These are phyloP conservation scores for Clitoria ternatea DNA, from an alignment of 306 rosid species.

Conservation along the genomic window DNA sequence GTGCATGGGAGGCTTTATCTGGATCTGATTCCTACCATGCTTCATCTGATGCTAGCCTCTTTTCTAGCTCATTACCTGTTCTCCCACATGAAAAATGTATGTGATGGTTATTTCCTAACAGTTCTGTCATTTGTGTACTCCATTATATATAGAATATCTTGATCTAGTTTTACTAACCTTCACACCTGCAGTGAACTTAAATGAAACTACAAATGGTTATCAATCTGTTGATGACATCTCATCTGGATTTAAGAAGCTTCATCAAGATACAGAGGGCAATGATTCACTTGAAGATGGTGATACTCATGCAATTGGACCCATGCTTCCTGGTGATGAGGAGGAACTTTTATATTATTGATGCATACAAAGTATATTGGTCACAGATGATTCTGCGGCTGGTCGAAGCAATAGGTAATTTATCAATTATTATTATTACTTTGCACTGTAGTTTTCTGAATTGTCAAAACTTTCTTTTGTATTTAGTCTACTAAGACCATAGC, in stretches of 20 bases:
- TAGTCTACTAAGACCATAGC: too few relatives aligned
- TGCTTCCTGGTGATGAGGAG: conserved; percentile 76
- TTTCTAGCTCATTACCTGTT: conserved; percentile 80
- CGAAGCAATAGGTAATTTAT: too few relatives aligned
- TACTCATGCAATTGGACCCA: conserved; percentile 44
- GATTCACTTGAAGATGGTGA: conserved; percentile 45
- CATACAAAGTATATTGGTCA: too few relatives aligned
- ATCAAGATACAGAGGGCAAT: conserved; percentile 43
- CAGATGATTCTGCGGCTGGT: too few relatives aligned
- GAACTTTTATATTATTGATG: too few relatives aligned
- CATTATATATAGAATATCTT: conserved; percentile 2
- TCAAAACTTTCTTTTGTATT: too few relatives aligned
- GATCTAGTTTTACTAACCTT: conserved; percentile 23
- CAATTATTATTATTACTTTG: too few relatives aligned
- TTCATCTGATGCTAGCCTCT: conserved; percentile 71
- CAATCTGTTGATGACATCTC: conserved; percentile 52
- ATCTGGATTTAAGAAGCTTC: conserved; percentile 39
- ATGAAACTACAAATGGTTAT: conserved; percentile 42
- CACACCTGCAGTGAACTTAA: conserved; percentile 69
- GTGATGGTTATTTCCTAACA: conserved; percentile 14
- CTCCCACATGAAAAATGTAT: conserved; percentile 71
- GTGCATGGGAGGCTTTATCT: conserved; percentile 47
- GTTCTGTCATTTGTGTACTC: conserved; percentile 4
- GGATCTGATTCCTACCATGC: conserved; percentile 52
- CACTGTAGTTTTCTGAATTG: too few relatives aligned